A percentile compares a stretch with the other conserved stretches of the same genome.
Conservation (phyloP, 352 stramenopile species). For the Phytopythium litorale region DNA sequence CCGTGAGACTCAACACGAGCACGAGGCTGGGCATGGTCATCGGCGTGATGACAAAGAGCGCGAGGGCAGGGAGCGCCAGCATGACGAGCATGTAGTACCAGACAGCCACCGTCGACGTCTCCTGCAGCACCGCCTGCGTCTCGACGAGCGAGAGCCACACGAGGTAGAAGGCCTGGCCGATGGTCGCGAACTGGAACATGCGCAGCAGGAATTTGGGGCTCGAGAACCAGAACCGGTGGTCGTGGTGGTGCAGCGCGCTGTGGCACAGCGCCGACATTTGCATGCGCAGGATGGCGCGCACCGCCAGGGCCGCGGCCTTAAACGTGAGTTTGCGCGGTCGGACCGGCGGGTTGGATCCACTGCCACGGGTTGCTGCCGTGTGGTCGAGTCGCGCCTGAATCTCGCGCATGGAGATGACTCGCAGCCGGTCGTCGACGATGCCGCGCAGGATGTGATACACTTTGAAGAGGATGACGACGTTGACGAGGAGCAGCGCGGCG, state of each 20-base stretch:
- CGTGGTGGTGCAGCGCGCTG: constrained; percentile 74
- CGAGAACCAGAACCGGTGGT: constrained; percentile 83
- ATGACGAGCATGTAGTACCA: constrained; percentile 53
- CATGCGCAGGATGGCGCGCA: constrained; percentile 77
- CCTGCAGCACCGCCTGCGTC: constrained; percentile 30
- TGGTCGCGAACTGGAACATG: constrained; percentile 84
- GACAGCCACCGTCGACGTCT: not conserved
- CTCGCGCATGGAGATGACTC: constrained; percentile 61
- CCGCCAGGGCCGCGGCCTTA: constrained; percentile 50
- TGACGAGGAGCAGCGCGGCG: constrained; percentile 43
- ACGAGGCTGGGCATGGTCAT: constrained; percentile 87
- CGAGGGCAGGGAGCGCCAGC: constrained; percentile 56
- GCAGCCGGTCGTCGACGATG: constrained; percentile 80
- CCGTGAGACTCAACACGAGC: constrained; percentile 83
- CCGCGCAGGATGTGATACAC: constrained; percentile 76
- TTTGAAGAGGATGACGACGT: constrained; percentile 84
- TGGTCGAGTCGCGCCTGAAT: constrained; percentile 42
- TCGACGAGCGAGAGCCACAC: constrained; percentile 84
- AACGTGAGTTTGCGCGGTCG: constrained; percentile 29
- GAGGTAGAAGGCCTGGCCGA: constrained; percentile 83
- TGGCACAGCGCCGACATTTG: constrained; percentile 88
- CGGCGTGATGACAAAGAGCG: constrained; percentile 75
- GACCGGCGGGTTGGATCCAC: constrained; percentile 1
- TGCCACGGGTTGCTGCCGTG: not conserved
- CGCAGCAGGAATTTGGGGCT: constrained; percentile 66